Conservation (phyloP, 371 early-diverging fungal species). For the Mortierella polycephala region DNA sequence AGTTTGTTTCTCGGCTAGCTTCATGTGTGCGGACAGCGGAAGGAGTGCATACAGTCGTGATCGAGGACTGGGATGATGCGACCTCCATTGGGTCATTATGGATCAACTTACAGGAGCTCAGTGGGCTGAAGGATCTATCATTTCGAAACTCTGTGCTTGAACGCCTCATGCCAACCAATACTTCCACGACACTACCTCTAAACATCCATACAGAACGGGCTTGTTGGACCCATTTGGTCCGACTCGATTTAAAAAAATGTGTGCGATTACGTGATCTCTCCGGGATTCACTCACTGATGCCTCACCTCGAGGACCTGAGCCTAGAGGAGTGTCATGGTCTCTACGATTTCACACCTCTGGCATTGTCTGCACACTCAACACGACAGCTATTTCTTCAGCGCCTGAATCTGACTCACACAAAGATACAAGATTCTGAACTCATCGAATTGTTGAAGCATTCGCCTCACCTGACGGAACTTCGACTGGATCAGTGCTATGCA, state of each 20-base stretch:
- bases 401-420: conserved; percentile 21
- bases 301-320: conserved; percentile 18
- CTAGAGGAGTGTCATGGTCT: conserved; percentile 24
- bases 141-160: conserved; percentile 10
- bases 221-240: conserved; percentile 11
- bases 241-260: conserved; percentile 28
- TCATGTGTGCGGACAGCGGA: not conserved
- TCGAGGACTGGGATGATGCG: conserved; percentile 29
- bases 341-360: conserved; percentile 20
- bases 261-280: conserved; percentile 15
- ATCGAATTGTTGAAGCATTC: conserved; percentile 23
- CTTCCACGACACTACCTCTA: too few relatives aligned
- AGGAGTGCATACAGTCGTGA: not conserved
- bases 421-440: conserved; percentile 23
- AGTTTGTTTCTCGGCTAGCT: conserved; percentile 16
- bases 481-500: conserved; percentile 44
- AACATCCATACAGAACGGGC: not conserved
- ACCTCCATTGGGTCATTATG: conserved; percentile 1
- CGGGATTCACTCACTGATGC: conserved; percentile 14
- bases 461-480: conserved; percentile 31
- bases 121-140: conserved; percentile 1
- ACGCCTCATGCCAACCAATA: not conserved
- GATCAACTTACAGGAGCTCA: not conserved
- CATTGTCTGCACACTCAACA: not conserved
- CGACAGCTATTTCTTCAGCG: not conserved